Percentiles rank a stretch among this genome's conserved stretches.
Conservation (phyloP, 495 filamentous ascomycete genomes). For the Sordaria brevicollis region DNA sequence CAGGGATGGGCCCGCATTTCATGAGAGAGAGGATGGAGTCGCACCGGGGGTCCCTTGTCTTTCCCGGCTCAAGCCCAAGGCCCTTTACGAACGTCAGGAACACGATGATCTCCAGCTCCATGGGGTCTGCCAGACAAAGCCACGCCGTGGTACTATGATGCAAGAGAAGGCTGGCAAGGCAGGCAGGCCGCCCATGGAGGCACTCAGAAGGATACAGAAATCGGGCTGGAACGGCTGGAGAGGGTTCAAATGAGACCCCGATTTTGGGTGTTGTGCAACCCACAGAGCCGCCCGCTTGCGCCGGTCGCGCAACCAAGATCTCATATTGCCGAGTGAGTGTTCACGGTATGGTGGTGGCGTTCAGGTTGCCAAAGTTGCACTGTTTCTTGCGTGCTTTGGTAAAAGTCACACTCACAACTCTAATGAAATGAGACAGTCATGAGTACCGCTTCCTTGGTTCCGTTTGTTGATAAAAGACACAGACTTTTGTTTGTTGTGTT, state of each 20-base stretch:
- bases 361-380: neutral
- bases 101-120: neutral
- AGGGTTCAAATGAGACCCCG: neutral
- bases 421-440: neutral
- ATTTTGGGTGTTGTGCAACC: neutral
- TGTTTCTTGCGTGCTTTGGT: neutral
- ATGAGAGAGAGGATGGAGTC: neutral
- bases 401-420: neutral
- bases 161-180: neutral
- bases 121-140: neutral
- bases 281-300: neutral
- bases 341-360: neutral
- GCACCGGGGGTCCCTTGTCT: neutral
- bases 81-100: neutral
- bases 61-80: neutral
- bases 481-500: neutral
- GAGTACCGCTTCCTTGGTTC: neutral
- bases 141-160: neutral
- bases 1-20: neutral
- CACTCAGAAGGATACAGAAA: neutral
- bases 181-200: neutral
- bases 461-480: neutral
- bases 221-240: neutral
- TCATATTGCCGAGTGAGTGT: neutral
- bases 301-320: neutral